phyloP scores from a whole-genome alignment of 192 early-diverging fungal species.

The Backusella psychrophila region DNA sequence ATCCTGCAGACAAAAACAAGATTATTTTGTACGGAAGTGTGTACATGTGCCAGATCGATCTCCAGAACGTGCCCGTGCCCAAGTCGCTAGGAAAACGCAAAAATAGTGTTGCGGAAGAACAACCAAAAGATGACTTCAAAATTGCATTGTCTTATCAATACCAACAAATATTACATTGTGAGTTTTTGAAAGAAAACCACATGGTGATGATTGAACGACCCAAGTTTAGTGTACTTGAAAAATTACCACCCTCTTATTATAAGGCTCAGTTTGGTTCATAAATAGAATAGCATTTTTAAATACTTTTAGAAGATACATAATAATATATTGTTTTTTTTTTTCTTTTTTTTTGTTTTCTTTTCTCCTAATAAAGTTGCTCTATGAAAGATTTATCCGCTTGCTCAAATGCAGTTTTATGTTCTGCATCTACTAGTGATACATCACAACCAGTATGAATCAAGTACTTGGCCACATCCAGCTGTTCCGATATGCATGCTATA shows the following conservation, averaged over 20 bases:
- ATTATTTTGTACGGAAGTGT: constrained; percentile 67
- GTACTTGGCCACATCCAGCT: constrained; percentile 17
- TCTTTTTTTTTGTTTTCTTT: neutral
- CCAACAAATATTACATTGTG: constrained; percentile 79
- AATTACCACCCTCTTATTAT: constrained; percentile 79
- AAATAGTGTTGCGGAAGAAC: constrained; percentile 44
- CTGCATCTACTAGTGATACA: constrained; percentile 13
- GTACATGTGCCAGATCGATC: constrained; percentile 75
- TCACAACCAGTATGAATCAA: constrained; percentile 19
- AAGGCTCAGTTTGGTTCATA: constrained; percentile 84
- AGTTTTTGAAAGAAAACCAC: constrained; percentile 67
- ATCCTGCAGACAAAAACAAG: constrained; percentile 58
- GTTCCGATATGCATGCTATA: constrained; percentile 35
- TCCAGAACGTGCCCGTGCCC: constrained; percentile 49
- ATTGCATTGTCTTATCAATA: constrained; percentile 78
- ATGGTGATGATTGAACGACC: constrained; percentile 91
- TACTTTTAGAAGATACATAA: neutral
- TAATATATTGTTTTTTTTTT: neutral
- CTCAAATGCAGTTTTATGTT: constrained; percentile 27
- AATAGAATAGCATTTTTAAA: constrained; percentile 11
- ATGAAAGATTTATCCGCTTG: constrained; percentile 17
- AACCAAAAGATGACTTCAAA: constrained; percentile 51
- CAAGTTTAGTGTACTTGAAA: constrained; percentile 72
- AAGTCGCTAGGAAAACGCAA: constrained; percentile 44
- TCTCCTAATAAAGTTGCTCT: neutral